A percentile compares a stretch with the other conserved stretches of the same genome.
These are phyloP conservation scores for Stagonosporopsis cucurbitacearum DNA, from an alignment of 2,329 filamentous ascomycete species.

Conservation along the genomic window DNA sequence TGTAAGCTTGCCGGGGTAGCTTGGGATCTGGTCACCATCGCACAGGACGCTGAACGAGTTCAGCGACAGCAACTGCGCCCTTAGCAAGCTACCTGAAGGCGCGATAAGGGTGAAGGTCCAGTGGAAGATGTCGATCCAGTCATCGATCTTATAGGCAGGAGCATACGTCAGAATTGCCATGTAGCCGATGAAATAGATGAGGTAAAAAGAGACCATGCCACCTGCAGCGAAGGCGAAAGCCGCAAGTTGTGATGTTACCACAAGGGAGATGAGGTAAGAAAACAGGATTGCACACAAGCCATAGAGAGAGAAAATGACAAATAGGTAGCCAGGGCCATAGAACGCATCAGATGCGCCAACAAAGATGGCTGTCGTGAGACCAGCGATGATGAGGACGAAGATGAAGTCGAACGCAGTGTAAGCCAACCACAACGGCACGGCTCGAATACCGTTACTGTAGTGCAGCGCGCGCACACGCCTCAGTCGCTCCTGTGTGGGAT, in stretches of 20 bases:
- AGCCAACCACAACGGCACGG: conserved; percentile 82
- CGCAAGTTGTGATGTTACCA: conserved; percentile 78
- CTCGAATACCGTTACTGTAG: conserved; percentile 88
- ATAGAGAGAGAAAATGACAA: conserved; percentile 80
- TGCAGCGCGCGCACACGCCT: conserved; percentile 82
- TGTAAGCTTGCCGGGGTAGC: conserved; percentile 72
- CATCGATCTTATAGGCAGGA: conserved; percentile 72
- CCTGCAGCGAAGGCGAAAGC: conserved; percentile 85
- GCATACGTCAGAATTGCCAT: conserved; percentile 74
- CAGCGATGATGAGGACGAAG: conserved; percentile 71
- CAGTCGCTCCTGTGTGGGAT: conserved; percentile 83
- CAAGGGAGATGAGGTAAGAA: conserved; percentile 81
- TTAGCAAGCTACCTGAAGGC: conserved; percentile 76
- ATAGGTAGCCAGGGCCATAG: conserved; percentile 82
- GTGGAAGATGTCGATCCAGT: conserved; percentile 71
- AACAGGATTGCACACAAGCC: conserved; percentile 78
- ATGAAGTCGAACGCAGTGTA: conserved; percentile 82
- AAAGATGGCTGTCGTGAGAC: conserved; percentile 73
- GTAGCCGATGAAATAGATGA: conserved; percentile 56
- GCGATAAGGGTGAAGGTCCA: conserved; percentile 77
- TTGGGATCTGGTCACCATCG: conserved; percentile 64
- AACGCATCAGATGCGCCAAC: conserved; percentile 69
- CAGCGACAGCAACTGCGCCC: conserved; percentile 76
- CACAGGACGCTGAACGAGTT: conserved; percentile 87
- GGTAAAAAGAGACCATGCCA: conserved; percentile 66